phyloP scores from a whole-genome alignment of 2,329 filamentous ascomycete genomes.

The Talaromyces sp. region DNA sequence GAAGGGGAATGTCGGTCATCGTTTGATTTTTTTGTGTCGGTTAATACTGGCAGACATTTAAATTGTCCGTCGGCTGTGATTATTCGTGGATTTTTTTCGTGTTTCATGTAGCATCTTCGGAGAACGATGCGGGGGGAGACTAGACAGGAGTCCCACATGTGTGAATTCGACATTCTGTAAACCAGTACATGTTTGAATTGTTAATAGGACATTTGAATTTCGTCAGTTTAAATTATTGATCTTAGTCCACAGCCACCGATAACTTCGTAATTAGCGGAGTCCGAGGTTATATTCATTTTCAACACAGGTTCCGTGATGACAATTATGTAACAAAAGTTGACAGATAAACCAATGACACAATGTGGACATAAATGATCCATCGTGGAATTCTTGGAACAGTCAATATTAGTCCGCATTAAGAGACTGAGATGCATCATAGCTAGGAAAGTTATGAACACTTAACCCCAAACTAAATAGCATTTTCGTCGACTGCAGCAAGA shows the following conservation, averaged over 20 bases:
- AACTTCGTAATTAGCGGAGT: too few relatives aligned
- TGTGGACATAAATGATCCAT: neutral
- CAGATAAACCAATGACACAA: neutral
- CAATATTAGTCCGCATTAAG: neutral
- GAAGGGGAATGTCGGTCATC: neutral
- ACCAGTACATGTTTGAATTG: neutral
- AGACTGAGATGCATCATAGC: neutral
- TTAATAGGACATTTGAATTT: neutral
- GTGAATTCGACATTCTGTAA: neutral
- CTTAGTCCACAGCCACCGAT: too few relatives aligned
- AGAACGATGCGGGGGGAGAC: neutral
- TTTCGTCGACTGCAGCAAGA: neutral
- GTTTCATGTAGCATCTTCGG: neutral
- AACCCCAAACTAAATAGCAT: neutral
- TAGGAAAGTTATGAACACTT: neutral
- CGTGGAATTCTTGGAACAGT: neutral
- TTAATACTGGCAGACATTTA: neutral
- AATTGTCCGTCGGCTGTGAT: neutral
- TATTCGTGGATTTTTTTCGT: neutral
- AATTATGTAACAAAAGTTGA: neutral
- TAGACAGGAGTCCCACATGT: neutral
- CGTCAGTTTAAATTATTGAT: neutral
- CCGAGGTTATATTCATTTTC: neutral
- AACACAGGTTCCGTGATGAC: neutral
- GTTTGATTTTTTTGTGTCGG: neutral